phyloP scores from a whole-genome alignment of 192 early-diverging fungal species.

The Ambispora gerdemannii region DNA sequence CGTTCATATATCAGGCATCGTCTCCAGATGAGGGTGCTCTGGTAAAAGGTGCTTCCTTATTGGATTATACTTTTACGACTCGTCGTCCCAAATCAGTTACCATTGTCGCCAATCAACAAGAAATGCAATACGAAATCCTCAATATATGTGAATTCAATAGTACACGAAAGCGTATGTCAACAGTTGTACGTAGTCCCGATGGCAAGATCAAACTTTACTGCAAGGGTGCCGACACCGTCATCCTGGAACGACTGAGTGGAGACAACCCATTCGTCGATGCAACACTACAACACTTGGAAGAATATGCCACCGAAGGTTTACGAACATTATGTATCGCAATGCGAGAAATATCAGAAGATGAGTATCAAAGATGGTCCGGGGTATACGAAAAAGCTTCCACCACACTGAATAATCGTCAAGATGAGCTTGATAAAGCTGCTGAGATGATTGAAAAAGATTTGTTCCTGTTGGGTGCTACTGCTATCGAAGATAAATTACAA shows the following conservation, averaged over 20 bases:
- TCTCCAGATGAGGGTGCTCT: slow-evolving; percentile 97
- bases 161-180: slow-evolving; percentile 98
- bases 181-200: slow-evolving; percentile 82
- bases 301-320: slow-evolving; percentile 94
- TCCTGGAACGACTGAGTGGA: slow-evolving; percentile 80
- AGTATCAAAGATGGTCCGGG: slow-evolving; percentile 80
- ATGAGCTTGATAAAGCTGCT: slow-evolving; percentile 86
- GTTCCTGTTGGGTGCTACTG: slow-evolving; percentile 91
- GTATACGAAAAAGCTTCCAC: slow-evolving; percentile 87
- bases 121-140: slow-evolving; percentile 82
- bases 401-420: slow-evolving; percentile 82
- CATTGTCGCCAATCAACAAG: slow-evolving; percentile 40
- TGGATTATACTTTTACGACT: slow-evolving; percentile 68
- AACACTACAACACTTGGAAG: slow-evolving; percentile 80
- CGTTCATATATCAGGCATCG: slow-evolving; percentile 89
- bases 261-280: slow-evolving; percentile 68
- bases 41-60: slow-evolving; percentile 67
- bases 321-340: slow-evolving; percentile 95
- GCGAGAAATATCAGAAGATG: slow-evolving; percentile 84
- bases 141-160: slow-evolving; percentile 99
- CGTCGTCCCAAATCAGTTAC: slow-evolving; percentile 60
- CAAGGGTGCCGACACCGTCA: slow-evolving; percentile 98
- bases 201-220: slow-evolving; percentile 87
- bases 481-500: slow-evolving; percentile 98
- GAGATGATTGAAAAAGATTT: slow-evolving; percentile 94